These are phyloP conservation scores for Naganishia vaughanmartiniae DNA, from an alignment of 768 basidiomycete genomes.

Conservation along the genomic window DNA sequence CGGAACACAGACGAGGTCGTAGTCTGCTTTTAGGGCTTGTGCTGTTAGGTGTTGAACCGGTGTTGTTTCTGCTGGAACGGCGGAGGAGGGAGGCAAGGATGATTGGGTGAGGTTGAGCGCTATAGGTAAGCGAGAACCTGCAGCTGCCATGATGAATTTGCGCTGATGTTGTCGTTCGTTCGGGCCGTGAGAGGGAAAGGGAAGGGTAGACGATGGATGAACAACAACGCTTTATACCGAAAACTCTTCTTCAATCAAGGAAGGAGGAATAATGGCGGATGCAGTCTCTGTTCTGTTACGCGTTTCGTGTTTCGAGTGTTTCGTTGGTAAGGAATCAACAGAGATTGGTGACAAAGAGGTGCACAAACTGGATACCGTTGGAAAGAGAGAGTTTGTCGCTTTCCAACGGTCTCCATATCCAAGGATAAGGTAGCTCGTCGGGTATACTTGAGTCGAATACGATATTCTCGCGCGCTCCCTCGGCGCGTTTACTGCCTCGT, in stretches of 20 bases:
- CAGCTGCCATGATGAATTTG: slow-evolving; percentile 5
- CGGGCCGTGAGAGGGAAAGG: not conserved
- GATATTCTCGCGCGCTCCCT: too few relatives aligned
- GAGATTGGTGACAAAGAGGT: not conserved
- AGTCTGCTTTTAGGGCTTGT: slow-evolving; percentile 57
- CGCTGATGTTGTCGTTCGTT: not conserved
- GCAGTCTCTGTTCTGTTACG: too few relatives aligned
- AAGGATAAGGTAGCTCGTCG: not conserved
- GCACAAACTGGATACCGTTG: not conserved
- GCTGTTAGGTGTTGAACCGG: slow-evolving; percentile 40
- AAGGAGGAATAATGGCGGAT: not conserved
- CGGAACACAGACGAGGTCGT: slow-evolving; percentile 74
- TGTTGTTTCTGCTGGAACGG: slow-evolving; percentile 23
- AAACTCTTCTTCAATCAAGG: not conserved
- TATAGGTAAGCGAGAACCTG: slow-evolving; percentile 26
- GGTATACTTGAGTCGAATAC: too few relatives aligned
- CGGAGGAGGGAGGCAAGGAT: slow-evolving; percentile 23
- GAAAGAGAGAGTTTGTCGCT: not conserved
- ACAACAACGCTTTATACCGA: not conserved
- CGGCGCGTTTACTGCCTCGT: too few relatives aligned
- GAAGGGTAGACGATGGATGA: not conserved
- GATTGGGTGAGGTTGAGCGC: slow-evolving; percentile 30
- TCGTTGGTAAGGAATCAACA: too few relatives aligned
- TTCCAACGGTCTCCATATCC: not conserved
- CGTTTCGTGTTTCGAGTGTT: not conserved